Percentiles rank a stretch among this genome's conserved stretches.
Evolutionary conservation across 2,329 filamentous ascomycete genomes (phyloP).

Genomic region (Colletotrichum tropicicola): DNA sequence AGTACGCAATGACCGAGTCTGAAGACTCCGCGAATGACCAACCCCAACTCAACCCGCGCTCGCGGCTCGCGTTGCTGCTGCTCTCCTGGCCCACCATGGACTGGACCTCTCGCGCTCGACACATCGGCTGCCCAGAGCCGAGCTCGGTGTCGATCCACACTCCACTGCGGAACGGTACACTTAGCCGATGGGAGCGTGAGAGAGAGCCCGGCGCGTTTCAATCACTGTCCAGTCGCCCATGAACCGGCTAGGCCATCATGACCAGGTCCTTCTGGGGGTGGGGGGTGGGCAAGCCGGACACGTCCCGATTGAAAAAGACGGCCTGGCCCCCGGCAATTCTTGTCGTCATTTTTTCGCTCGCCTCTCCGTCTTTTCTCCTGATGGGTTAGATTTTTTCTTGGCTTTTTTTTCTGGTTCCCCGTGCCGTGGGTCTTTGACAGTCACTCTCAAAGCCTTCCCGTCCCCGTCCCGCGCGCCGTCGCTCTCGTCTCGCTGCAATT

Average conservation of each 20-base stretch:
- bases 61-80: background rate
- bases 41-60: background rate
- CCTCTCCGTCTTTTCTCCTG: background rate
- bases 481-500: background rate
- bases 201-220: too few species aligned
- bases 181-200: constrained; percentile 14
- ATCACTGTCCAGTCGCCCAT: background rate
- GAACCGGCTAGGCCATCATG: constrained; percentile 22
- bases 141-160: constrained; percentile 28
- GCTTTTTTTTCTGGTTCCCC: background rate
- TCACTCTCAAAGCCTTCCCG: background rate
- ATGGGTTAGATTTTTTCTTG: background rate
- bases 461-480: background rate
- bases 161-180: constrained; percentile 23
- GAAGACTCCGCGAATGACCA: too few species aligned
- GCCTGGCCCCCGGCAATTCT: constrained; percentile 8
- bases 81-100: background rate
- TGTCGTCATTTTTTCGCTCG: constrained; percentile 20
- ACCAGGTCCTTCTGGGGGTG: constrained; percentile 5
- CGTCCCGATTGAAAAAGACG: constrained; percentile 19
- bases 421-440: background rate
- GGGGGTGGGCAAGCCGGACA: constrained; percentile 13
- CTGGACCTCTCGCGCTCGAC: constrained; percentile 9
- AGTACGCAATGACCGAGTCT: too few species aligned
- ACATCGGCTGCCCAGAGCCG: constrained; percentile 19